These are phyloP conservation scores for Ottelia alismoides DNA, from an alignment of 106 monocot species.

Conservation along the genomic window DNA sequence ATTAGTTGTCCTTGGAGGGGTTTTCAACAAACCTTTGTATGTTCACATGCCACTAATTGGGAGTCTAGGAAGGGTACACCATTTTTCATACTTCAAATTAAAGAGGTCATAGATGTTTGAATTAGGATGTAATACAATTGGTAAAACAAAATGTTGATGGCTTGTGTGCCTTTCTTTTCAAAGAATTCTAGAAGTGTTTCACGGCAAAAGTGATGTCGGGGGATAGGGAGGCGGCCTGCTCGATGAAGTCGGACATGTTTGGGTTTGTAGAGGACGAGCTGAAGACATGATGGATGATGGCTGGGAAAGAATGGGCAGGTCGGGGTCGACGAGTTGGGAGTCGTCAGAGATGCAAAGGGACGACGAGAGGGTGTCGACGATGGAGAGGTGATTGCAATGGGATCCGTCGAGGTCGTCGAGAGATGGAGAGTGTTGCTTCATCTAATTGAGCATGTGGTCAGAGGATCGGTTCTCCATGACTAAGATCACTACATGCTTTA, in stretches of 20 bases:
- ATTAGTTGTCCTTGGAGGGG: too few relatives aligned
- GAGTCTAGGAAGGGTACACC: too few relatives aligned
- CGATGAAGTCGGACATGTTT: constrained; percentile 67
- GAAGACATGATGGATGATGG: constrained; percentile 42
- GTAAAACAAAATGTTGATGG: too few relatives aligned
- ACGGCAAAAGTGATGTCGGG: too few relatives aligned
- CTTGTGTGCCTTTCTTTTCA: too few relatives aligned
- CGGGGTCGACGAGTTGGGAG: constrained; percentile 45
- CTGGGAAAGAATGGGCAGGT: constrained; percentile 69
- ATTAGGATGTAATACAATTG: too few relatives aligned
- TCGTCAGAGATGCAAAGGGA: constrained; percentile 57
- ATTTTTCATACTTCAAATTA: too few relatives aligned
- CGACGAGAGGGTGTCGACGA: constrained; percentile 15
- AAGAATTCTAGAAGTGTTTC: too few relatives aligned
- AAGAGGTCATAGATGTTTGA: too few relatives aligned
- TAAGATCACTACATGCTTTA: constrained; percentile 57
- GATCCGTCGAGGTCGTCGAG: constrained; percentile 60
- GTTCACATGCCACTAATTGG: too few relatives aligned
- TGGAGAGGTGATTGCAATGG: constrained; percentile 49
- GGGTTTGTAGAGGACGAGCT: constrained; percentile 33
- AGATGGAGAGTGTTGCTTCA: constrained; percentile 46
- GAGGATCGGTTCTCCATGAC: constrained; percentile 86
- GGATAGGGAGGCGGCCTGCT: constrained; percentile 37
- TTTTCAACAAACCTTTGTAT: too few relatives aligned
- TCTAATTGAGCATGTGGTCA: constrained; percentile 89